Percentiles rank a stretch among this genome's conserved stretches.
These are phyloP conservation scores for Aureobasidium sp. DNA, from an alignment of 2,329 filamentous ascomycete species.

Conservation along the genomic window DNA sequence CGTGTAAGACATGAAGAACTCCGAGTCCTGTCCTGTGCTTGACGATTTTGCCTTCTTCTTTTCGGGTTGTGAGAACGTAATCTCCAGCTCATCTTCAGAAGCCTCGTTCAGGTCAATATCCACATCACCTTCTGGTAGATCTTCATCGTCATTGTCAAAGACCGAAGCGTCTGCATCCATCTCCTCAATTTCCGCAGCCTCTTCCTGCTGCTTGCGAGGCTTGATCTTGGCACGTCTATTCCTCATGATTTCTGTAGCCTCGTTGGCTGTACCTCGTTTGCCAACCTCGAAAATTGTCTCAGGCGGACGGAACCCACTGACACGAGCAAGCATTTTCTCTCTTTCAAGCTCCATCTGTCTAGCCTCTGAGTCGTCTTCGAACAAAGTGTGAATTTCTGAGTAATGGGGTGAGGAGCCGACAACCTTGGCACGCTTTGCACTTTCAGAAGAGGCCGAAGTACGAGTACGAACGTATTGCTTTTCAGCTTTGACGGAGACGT, in stretches of 20 bases:
- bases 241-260: constrained; percentile 70
- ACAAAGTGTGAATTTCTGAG: constrained; percentile 71
- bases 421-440: constrained; percentile 78
- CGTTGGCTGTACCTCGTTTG: constrained; percentile 58
- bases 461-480: constrained; percentile 86
- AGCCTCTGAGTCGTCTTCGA: constrained; percentile 54
- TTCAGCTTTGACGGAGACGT: constrained; percentile 79
- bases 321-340: constrained; percentile 77
- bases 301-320: constrained; percentile 79
- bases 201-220: constrained; percentile 18
- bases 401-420: constrained; percentile 64
- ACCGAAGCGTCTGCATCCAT: constrained; percentile 24
- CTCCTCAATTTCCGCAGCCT: constrained; percentile 21
- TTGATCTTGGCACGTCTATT: constrained; percentile 63
- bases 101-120: constrained; percentile 36
- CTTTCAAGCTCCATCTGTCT: constrained; percentile 62
- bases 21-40: constrained; percentile 64
- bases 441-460: constrained; percentile 83
- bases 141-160: constrained; percentile 26
- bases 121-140: constrained; percentile 32
- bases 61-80: constrained; percentile 38
- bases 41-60: constrained; percentile 21
- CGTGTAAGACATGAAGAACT: constrained; percentile 95
- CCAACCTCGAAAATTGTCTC: constrained; percentile 98
- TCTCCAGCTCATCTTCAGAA: constrained; percentile 49